Evolutionary conservation across 2,329 filamentous ascomycete species (phyloP).

Genomic region (Trichoderma koningiopsis): DNA sequence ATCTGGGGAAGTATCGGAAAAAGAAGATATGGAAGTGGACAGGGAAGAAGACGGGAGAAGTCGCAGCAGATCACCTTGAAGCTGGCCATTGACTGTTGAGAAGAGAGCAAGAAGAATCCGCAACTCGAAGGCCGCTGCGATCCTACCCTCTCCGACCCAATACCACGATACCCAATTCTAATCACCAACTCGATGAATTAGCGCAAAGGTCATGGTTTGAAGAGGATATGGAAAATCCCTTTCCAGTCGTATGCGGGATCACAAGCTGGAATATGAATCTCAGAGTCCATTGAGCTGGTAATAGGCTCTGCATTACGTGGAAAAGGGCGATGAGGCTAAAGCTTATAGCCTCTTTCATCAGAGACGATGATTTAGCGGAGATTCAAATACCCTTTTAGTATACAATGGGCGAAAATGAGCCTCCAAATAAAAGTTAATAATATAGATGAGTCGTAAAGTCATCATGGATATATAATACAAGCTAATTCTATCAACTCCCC

Average conservation of each 20-base stretch:
- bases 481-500: neutral
- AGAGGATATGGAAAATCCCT: neutral
- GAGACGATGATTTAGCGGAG: neutral
- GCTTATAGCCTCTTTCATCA: neutral
- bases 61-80: slow-evolving; percentile 37
- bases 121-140: neutral
- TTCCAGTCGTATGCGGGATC: neutral
- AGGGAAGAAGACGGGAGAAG: slow-evolving; percentile 34
- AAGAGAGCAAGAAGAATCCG: neutral
- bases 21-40: slow-evolving; percentile 46
- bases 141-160: neutral
- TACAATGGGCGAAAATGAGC: neutral
- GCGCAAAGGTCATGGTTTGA: neutral
- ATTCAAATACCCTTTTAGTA: neutral
- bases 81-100: neutral
- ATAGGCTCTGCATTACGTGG: neutral
- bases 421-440: neutral
- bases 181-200: neutral
- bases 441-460: neutral
- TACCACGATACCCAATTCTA: neutral
- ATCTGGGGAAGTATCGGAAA: slow-evolving; percentile 44
- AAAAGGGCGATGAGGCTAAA: no score
- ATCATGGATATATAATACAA: slow-evolving; percentile 17
- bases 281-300: neutral
- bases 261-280: neutral